These are phyloP conservation scores for Alternaria sp. DNA, from an alignment of 2,329 filamentous ascomycete genomes.

Conservation along the genomic window DNA sequence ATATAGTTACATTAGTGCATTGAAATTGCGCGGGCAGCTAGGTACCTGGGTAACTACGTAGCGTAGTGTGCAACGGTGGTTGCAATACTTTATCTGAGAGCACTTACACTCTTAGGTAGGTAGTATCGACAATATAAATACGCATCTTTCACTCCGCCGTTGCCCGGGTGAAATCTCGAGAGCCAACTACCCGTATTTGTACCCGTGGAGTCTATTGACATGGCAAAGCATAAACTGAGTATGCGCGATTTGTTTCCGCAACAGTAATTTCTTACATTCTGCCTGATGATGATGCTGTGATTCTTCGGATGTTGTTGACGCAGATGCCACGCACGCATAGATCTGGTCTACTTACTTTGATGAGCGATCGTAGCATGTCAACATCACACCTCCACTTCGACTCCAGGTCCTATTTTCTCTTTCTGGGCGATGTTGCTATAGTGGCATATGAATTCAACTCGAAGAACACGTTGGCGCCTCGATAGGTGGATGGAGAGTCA, in stretches of 20 bases:
- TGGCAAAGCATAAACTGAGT: constrained; percentile 52
- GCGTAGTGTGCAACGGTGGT: not conserved
- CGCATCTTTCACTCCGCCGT: too few relatives aligned
- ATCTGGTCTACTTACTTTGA: constrained; percentile 31
- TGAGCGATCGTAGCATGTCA: constrained; percentile 14
- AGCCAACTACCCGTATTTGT: constrained; percentile 51
- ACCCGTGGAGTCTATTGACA: constrained; percentile 41
- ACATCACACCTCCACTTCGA: constrained; percentile 55
- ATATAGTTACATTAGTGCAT: not conserved
- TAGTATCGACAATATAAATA: too few relatives aligned
- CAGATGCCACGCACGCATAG: constrained; percentile 59
- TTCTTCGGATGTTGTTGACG: constrained; percentile 55
- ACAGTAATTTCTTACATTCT: constrained; percentile 51
- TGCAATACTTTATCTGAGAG: not conserved
- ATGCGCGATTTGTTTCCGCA: constrained; percentile 49
- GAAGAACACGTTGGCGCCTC: constrained; percentile 41
- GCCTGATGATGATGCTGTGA: too few relatives aligned
- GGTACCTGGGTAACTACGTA: not conserved
- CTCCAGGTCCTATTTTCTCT: constrained; percentile 50
- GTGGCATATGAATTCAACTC: constrained; percentile 52
- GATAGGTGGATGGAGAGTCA: constrained; percentile 56
- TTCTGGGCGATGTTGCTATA: constrained; percentile 47
- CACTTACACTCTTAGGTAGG: constrained; percentile 32
- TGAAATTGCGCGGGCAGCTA: not conserved
- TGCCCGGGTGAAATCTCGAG: constrained; percentile 44